Evolutionary conservation across 441 rosid species (phyloP), one percentile per base, ranked within the genome.

Genomic region (Croton laevigatus): DNA sequence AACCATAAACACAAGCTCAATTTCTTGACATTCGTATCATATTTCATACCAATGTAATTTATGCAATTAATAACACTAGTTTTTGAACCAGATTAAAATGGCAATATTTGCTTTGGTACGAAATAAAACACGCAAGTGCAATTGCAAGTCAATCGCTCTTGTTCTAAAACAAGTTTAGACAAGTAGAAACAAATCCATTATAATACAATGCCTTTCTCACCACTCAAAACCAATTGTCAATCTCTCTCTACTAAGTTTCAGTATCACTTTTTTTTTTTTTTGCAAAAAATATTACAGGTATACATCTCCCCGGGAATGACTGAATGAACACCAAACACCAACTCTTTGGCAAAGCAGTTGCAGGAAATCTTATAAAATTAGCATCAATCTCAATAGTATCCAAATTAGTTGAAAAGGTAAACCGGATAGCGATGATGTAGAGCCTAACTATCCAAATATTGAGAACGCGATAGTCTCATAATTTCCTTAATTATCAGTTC

Each of bases 401-500:
- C 16, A 54, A 17, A 34, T 16, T 27, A 17, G 40, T 16, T 20
- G 48, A 19, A 42, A 67, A 34, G 63, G 14, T 73, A 59, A 23
- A 37, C 49, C 61, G 27, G 49, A 53, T 8, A 5, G 11, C 3
- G 53, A 70, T 36, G 51, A n/a, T n/a, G n/a, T n/a, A 48, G 58
- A 68, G 42, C 6, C 82, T 78, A 83, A 42, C 62, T n/a, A 63
- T 75, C 80, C 10, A 68, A 85, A 80, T 75, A 76, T 13, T 77
- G 72, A 70, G 81, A 73, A 61, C 76, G 62, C 22, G 96, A 81
- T 73, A 91, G 74, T 81, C 82, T 85, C 76, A 81, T 75, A 36
- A 95, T 95, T 82, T 91, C 98, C 70, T 85, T 89, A 52, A 95
- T 87, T 78, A 92, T 95, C 68, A 92, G 79, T 77, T 95, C 98